Percentiles rank a stretch among this genome's conserved stretches.
Evolutionary conservation across 495 filamentous ascomycete species (phyloP).

Genomic region (Aspergillus panamensis): DNA sequence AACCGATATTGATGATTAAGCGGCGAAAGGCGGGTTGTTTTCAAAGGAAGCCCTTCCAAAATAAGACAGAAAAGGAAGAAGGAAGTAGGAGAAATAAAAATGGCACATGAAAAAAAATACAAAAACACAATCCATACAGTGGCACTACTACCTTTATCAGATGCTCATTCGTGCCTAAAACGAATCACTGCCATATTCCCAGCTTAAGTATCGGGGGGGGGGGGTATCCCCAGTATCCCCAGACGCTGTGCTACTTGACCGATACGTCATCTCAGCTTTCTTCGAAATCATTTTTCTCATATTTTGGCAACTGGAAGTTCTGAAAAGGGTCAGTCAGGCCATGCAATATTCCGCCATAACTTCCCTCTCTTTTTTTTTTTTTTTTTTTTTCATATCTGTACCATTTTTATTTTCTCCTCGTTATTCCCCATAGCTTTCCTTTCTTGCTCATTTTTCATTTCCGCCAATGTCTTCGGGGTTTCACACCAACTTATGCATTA

Average conservation of each 20-base stretch:
- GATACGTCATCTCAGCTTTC: too few species aligned
- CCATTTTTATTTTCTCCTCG: not conserved
- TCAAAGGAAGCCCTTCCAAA: not conserved
- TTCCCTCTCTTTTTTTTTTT: not conserved
- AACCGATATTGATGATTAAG: constrained; percentile 60
- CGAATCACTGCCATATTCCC: too few species aligned
- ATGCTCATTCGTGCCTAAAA: not conserved
- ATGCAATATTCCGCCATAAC: not conserved
- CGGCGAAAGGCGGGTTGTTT: not conserved
- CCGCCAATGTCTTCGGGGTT: not conserved
- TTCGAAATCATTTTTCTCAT: too few species aligned
- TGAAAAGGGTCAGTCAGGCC: too few species aligned
- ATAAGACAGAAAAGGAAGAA: not conserved
- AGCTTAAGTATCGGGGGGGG: too few species aligned
- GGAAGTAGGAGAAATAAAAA: not conserved
- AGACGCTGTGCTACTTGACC: too few species aligned
- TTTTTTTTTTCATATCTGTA: not conserved
- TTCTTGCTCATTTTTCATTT: not conserved
- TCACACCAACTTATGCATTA: not conserved
- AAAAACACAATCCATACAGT: not conserved
- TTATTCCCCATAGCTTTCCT: not conserved
- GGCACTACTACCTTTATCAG: not conserved
- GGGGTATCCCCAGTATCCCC: too few species aligned
- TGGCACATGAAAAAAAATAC: not conserved
- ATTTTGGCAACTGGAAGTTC: too few species aligned